phyloP scores from a whole-genome alignment of 1,284 basidiomycete species.

The Austroboletus niveus region DNA sequence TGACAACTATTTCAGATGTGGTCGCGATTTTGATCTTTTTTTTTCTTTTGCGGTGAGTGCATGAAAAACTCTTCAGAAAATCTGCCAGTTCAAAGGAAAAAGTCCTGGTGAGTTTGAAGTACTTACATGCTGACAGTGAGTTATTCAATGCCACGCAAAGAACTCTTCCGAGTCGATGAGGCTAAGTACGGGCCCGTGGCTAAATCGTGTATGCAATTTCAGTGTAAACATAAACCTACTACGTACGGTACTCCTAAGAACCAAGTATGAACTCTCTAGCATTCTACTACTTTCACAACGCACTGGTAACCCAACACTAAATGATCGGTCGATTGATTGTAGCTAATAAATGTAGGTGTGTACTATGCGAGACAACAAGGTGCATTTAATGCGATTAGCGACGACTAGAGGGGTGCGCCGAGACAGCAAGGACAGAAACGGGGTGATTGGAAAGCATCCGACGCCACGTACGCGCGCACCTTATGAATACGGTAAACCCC shows the following conservation, averaged over 20 bases:
- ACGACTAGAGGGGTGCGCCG: not conserved
- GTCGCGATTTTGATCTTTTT: conserved; percentile 5
- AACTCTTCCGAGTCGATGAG: too few species aligned
- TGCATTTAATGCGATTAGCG: conserved; percentile 9
- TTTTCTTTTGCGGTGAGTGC: not conserved
- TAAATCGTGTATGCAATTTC: not conserved
- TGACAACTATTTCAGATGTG: conserved; percentile 1
- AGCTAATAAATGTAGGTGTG: conserved; percentile 19
- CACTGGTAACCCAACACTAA: conserved; percentile 15
- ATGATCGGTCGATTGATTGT: conserved; percentile 19
- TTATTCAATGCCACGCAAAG: too few species aligned
- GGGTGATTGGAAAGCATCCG: not conserved
- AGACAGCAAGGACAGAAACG: not conserved
- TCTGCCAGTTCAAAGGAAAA: not conserved
- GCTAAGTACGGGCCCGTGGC: too few species aligned
- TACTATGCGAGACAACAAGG: conserved; percentile 10
- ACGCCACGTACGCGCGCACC: conserved; percentile 1
- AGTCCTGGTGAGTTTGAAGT: too few species aligned
- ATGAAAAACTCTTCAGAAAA: not conserved
- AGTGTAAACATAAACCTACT: not conserved
- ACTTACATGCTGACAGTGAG: too few species aligned
- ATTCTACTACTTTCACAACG: not conserved
- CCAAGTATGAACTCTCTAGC: not conserved
- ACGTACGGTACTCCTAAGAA: not conserved
- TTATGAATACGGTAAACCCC: conserved; percentile 25